Evolutionary conservation across 441 rosid species (phyloP), one percentile per base, ranked within the genome.

Genomic region (Populus tomentosa): DNA sequence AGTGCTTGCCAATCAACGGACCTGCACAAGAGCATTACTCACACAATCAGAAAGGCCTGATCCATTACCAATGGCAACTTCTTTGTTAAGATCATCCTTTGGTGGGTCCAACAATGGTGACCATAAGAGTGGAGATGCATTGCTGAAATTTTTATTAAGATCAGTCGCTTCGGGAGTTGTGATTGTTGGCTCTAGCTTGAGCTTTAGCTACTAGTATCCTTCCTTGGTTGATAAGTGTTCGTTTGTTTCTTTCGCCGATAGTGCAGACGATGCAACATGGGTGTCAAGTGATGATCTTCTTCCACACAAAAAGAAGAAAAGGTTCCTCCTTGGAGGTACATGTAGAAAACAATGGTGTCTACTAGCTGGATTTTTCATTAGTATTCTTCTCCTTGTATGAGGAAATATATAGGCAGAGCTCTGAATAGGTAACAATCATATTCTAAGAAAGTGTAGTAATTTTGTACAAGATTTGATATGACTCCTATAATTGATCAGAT

Each of bases 131-230:
- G 53, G 75, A 14, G 82, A 74, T 18, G 42, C 71, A 32, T 63
- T 76, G 10, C 50, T 75, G 69, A 63, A 70, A 28, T 69, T 66
- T 16, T 59, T 71, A 10, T 26, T 75, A 18, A 83, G 85, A 70
- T 81, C 79, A 10, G 35, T 82, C 64, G 75, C 86, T 75, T 80
- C 83, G 0, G 82, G 85, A 59, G 78, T 67, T 66, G 71, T 75
- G 16, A 35, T 85, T 36, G 76, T 63, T 65, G 86, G 88, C 61
- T 82, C 88, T 9, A 75, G 81, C 79, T 76, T 87, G 23, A 87
- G 86, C 11, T 71, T 82, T 61, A 76, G 82, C 70, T 24, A 24
- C 24, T 82, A 78, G 79, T 81, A 71, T 67, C 70, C 77, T 13
- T 69, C 76, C 26, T 78, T 42, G 24, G 42, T 71, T 7, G 81